Conservation (phyloP, 345 rosid genomes). For the Stellera chamaejasme region DNA sequence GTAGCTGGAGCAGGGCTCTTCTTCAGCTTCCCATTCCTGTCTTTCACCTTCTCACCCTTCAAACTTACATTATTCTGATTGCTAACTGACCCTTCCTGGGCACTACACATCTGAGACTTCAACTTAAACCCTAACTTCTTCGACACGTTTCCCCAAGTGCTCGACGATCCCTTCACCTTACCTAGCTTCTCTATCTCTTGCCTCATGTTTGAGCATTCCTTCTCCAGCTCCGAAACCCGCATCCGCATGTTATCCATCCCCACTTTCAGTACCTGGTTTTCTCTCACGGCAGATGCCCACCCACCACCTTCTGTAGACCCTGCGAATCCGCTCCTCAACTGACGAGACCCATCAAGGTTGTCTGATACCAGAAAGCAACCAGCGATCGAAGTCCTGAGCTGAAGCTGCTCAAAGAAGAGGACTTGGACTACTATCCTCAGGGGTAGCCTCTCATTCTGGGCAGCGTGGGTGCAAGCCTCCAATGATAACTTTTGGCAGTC, state of each 20-base stretch:
- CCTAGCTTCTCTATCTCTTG: constrained; percentile 89
- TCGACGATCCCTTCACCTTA: constrained; percentile 33
- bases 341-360: constrained; percentile 88
- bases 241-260: constrained; percentile 96
- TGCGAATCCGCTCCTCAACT: constrained; percentile 65
- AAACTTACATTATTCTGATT: constrained; percentile 46
- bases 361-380: constrained; percentile 94
- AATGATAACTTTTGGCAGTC: constrained; percentile 96
- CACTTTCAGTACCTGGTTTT: constrained; percentile 91
- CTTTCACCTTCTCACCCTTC: constrained; percentile 52
- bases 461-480: constrained; percentile 98
- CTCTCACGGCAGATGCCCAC: constrained; percentile 89
- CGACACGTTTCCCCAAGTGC: constrained; percentile 46
- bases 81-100: constrained; percentile 77
- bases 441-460: constrained; percentile 93
- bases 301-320: constrained; percentile 69
- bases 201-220: constrained; percentile 72
- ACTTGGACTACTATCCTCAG: constrained; percentile 84
- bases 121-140: constrained; percentile 79
- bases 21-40: constrained; percentile 52
- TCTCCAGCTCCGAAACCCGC: constrained; percentile 89
- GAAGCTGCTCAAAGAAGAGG: constrained; percentile 99
- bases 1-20: constrained; percentile 39
- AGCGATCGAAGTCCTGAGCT: constrained; percentile 92
- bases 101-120: constrained; percentile 96